Evolutionary conservation across 495 filamentous ascomycete species (phyloP), one percentile per base, ranked within the genome.

Genomic region (Penicillium chermesinum): DNA sequence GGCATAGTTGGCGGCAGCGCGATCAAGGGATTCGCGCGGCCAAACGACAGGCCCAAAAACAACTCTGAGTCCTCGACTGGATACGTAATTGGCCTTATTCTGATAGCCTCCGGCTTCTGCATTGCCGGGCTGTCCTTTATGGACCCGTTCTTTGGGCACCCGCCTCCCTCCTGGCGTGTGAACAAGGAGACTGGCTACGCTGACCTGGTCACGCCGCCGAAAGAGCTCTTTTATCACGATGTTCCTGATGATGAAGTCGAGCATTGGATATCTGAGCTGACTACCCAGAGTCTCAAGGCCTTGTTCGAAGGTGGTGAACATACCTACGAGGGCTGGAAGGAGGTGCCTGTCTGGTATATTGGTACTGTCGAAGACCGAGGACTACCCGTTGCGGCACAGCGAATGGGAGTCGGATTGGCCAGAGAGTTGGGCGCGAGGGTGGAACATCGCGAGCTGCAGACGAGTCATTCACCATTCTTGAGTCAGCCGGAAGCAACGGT

Each of bases 1-100:
- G 76, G 75, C 35, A 63, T 73, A 25, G 70, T 77, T 1, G 74
- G 66, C 33, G 64, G 62, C 39, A 74, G 69, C 44, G 71, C 72
- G 1, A 64, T 77, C 50, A 71, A 70, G 48, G 74, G 69, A 0
- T 63, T 73, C 30, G 56, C 69, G 20, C 61, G 61, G 38, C 41
- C 34, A 15, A 39, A 62, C 3, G 34, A 40, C 40, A 18, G 34
- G 58, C 37, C n/a, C 49, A 27, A 36, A 50, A 53, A 8, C n/a
- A 17, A 25, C 46, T 25, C n/a, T 37, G 35, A 49, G 22, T 19
- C 32, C 9, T 58, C 55, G 7, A 14, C 45, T 15, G 71, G 71
- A 9, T 63, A 61, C 25, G 65, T 79, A 2, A 55, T 75, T 19
- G 70, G 69, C 1, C 53, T 77, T 3, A 59, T 77, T 22, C 66